Evolutionary conservation across 805 yeast genomes (phyloP).

Genomic region (Yarrowia porcina): DNA sequence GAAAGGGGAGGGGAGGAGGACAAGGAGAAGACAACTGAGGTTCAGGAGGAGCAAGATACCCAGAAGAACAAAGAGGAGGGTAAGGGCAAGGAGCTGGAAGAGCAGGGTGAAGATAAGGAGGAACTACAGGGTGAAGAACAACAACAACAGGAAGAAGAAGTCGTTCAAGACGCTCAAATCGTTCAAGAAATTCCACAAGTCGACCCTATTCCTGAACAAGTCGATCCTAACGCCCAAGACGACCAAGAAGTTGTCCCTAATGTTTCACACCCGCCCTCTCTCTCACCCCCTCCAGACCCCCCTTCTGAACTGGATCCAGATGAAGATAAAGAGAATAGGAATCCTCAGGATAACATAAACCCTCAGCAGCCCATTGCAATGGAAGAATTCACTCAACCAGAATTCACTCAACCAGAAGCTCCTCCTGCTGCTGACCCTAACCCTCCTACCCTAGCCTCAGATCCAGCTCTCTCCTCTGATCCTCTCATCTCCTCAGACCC

Average conservation of each 20-base stretch:
- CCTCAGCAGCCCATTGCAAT: not conserved
- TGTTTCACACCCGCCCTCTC: no score
- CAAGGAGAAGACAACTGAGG: not conserved
- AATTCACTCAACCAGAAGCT: not conserved
- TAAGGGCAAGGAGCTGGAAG: not conserved
- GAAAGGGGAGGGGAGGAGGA: not conserved
- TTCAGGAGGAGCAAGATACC: no score
- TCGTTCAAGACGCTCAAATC: no score
- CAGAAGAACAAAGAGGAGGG: no score
- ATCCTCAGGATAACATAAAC: not conserved
- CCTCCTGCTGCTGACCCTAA: no score
- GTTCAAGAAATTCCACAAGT: no score
- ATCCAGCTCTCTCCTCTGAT: not conserved
- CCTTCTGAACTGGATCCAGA: not conserved
- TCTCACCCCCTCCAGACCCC: not conserved
- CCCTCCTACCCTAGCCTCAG: no score
- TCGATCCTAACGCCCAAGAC: no score
- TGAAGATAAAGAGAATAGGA: constrained; percentile 2
- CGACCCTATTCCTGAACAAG: no score
- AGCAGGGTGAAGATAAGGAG: not conserved
- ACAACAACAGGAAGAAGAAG: not conserved
- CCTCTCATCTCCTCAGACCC: not conserved
- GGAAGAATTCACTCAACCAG: not conserved
- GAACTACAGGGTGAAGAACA: not conserved
- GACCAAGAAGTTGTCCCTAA: no score